Conservation (phyloP, 2,329 filamentous ascomycete species). For the Diaporthe citriasiana region DNA sequence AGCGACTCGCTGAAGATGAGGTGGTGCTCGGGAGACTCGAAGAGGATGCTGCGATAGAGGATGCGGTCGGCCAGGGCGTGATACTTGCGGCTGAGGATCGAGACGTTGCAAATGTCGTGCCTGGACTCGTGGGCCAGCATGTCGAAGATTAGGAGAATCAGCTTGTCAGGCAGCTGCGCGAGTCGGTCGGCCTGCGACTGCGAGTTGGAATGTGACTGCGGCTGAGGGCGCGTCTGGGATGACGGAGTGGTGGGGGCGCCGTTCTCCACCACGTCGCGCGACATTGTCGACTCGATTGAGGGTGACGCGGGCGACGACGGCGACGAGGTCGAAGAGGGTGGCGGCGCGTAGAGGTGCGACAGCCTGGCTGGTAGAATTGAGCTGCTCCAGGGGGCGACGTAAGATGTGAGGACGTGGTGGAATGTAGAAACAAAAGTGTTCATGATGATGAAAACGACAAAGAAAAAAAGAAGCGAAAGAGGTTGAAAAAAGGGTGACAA, state of each 20-base stretch:
- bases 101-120: constrained; percentile 59
- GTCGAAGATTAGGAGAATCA: constrained; percentile 59
- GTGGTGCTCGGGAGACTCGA: constrained; percentile 62
- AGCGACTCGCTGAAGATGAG: constrained; percentile 64
- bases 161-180: constrained; percentile 54
- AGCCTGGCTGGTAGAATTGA: background rate
- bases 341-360: constrained; percentile 28
- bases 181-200: constrained; percentile 43
- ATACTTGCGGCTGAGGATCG: constrained; percentile 58
- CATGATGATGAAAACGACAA: constrained; percentile 6
- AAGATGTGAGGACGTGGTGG: constrained; percentile 30
- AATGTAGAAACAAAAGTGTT: constrained; percentile 24
- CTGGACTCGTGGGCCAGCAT: constrained; percentile 50
- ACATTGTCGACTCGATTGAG: constrained; percentile 32
- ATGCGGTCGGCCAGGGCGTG: constrained; percentile 62
- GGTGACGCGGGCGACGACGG: background rate
- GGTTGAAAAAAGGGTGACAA: background rate
- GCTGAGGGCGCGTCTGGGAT: background rate
- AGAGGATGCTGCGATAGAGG: constrained; percentile 62
- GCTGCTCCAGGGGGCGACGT: constrained; percentile 27
- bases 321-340: constrained; percentile 9
- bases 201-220: background rate
- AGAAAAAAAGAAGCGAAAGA: background rate
- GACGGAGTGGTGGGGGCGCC: constrained; percentile 6
- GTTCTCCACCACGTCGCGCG: constrained; percentile 36